Evolutionary conservation across 345 rosid species (phyloP), one percentile per base, ranked within the genome.

Genomic region (Aquilaria malaccensis): DNA sequence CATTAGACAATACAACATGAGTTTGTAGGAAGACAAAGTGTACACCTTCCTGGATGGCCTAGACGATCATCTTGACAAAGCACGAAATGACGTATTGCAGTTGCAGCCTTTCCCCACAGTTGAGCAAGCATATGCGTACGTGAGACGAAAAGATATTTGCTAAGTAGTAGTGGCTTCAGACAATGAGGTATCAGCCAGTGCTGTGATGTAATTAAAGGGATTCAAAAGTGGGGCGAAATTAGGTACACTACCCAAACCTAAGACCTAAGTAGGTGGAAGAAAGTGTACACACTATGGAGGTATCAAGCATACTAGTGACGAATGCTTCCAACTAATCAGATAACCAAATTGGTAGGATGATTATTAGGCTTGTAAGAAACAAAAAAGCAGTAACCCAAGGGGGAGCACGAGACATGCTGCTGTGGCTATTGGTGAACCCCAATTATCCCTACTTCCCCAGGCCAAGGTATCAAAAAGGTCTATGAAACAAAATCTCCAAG

Each of bases 301-400:
- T 1, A n/a, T 10, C 7, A 60, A 45, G 7, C 66, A 60, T 45
- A 53, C 71, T 15, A 11, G 33, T 0, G 60, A 67, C 0, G 43
- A 47, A 7, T 52, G 66, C 12, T 67, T 60, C 14, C 41, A 60
- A 11, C 4, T 60, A 45, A 54, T 52, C 32, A 59, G 60, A 12
- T 60, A 58, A 29, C 70, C 33, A 33, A 50, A 58, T 3, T 66
- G 62, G 70, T 66, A 10, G 70, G 1, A 66, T 13, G 65, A 67
- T 12, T 33, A 59, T 2, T 2, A 67, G 33, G 70, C 43, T 6
- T 2, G 7, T 7, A 67, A 60, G 3, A 7, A 51, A 30, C 0
- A 32, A 7, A 60, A 52, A 22, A 0, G 22, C 1, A 22, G 22
- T 22, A 22, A 22, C 22, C 22, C 22, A 22, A 22, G 0, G 22